These are phyloP conservation scores for Adansonia grandidieri DNA, from an alignment of 441 rosid genomes.

Conservation along the genomic window DNA sequence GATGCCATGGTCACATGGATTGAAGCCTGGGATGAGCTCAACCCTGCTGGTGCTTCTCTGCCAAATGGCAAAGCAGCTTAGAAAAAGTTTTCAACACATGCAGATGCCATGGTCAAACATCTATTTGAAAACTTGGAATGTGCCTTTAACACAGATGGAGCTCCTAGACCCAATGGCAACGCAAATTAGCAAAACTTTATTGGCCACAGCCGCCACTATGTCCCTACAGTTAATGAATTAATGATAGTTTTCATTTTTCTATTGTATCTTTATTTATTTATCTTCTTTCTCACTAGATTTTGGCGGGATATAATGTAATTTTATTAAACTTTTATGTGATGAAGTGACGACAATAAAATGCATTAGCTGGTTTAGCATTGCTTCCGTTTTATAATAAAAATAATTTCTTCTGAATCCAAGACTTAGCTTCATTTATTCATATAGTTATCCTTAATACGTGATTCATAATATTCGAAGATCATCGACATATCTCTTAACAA, in stretches of 20 bases:
- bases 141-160: not conserved
- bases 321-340: conserved; percentile 22
- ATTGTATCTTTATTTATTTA: not conserved
- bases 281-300: not conserved
- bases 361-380: not conserved
- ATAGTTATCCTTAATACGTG: no score
- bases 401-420: no score
- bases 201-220: no score
- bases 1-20: conserved; percentile 99
- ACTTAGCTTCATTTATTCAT: no score
- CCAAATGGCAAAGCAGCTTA: conserved; percentile 50
- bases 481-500: no score
- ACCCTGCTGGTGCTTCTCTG: conserved; percentile 51
- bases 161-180: not conserved
- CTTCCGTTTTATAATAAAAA: not conserved
- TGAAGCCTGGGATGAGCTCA: conserved; percentile 93
- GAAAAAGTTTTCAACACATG: conserved; percentile 3
- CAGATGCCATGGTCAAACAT: not conserved
- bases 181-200: not conserved
- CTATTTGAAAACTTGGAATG: not conserved
- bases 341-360: conserved; percentile 20
- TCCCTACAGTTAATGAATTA: no score
- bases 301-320: conserved; percentile 22
- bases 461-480: no score
- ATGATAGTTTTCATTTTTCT: not conserved